Evolutionary conservation across 108 stramenopile genomes (phyloP).

Genomic region (Cyclotella kingstonii): DNA sequence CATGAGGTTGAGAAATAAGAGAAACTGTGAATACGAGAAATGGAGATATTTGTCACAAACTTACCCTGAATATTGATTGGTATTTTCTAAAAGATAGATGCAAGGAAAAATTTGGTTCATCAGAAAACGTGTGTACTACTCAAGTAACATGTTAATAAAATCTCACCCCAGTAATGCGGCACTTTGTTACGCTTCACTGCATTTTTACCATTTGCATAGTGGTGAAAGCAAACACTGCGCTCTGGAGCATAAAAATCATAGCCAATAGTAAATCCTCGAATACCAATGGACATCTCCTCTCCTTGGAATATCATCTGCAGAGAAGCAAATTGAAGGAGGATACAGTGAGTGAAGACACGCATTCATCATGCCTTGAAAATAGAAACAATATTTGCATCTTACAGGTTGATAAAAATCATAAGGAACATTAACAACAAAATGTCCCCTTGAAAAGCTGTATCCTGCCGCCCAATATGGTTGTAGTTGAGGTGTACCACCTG

Average conservation of each 20-base stretch:
- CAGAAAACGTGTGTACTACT: too few species aligned
- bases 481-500: conserved; percentile 65
- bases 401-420: conserved; percentile 66
- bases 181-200: conserved; percentile 62
- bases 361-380: neutral
- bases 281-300: conserved; percentile 87
- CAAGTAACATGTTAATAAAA: too few species aligned
- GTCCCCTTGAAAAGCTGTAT: conserved; percentile 84
- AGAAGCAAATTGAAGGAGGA: conserved; percentile 27
- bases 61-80: conserved; percentile 46
- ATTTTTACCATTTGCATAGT: conserved; percentile 81
- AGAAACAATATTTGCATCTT: conserved; percentile 29
- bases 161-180: conserved; percentile 59
- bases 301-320: conserved; percentile 85
- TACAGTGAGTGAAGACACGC: neutral
- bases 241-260: conserved; percentile 91
- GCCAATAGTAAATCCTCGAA: conserved; percentile 85
- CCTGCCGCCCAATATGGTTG: conserved; percentile 93
- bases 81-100: conserved; percentile 65
- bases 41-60: too few species aligned
- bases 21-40: neutral
- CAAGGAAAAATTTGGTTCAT: too few species aligned
- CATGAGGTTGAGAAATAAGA: neutral
- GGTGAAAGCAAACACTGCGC: conserved; percentile 84
- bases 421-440: conserved; percentile 83